A percentile compares a stretch with the other conserved stretches of the same genome.
phyloP scores from a whole-genome alignment of 495 filamentous ascomycete genomes.

The Gamarada debralockiae region DNA sequence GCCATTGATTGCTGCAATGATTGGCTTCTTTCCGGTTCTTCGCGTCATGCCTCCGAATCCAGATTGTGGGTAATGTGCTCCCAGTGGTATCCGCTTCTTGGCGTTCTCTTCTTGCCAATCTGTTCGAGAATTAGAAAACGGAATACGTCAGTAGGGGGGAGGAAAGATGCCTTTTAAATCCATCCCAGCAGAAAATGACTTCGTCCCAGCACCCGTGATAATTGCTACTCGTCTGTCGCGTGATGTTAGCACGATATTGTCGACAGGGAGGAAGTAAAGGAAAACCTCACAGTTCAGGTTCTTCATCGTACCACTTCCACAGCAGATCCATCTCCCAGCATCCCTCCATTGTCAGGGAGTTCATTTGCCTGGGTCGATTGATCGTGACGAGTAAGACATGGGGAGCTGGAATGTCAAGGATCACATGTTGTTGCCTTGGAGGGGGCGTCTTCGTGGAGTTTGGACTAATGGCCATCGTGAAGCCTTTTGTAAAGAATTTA shows the following conservation, averaged over 20 bases:
- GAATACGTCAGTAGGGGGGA: background rate
- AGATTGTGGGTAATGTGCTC: slow-evolving; percentile 2
- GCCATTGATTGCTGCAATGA: slow-evolving; percentile 63
- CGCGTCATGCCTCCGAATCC: slow-evolving; percentile 21
- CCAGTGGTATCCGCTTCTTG: background rate
- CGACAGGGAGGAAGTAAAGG: no score
- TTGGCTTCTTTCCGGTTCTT: slow-evolving; percentile 42
- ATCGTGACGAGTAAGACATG: slow-evolving; percentile 30
- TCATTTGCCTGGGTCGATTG: slow-evolving; percentile 24
- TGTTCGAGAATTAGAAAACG: background rate
- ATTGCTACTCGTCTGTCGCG: no score
- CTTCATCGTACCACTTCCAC: slow-evolving; percentile 29
- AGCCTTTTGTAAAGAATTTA: no score
- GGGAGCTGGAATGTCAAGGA: background rate
- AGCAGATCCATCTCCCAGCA: slow-evolving; percentile 24
- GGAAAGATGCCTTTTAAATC: slow-evolving; percentile 22
- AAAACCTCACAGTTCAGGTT: slow-evolving; percentile 16
- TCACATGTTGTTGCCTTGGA: no score
- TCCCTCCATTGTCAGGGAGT: slow-evolving; percentile 26
- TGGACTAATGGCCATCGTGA: no score
- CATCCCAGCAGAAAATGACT: slow-evolving; percentile 25
- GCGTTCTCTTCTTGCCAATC: background rate
- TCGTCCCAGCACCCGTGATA: slow-evolving; percentile 15
- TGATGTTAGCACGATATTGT: no score
- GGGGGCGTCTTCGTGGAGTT: no score